Base-by-base conservation (phyloP, 176 grass and related monocot genomes). In the Oryza punctata region DNA sequence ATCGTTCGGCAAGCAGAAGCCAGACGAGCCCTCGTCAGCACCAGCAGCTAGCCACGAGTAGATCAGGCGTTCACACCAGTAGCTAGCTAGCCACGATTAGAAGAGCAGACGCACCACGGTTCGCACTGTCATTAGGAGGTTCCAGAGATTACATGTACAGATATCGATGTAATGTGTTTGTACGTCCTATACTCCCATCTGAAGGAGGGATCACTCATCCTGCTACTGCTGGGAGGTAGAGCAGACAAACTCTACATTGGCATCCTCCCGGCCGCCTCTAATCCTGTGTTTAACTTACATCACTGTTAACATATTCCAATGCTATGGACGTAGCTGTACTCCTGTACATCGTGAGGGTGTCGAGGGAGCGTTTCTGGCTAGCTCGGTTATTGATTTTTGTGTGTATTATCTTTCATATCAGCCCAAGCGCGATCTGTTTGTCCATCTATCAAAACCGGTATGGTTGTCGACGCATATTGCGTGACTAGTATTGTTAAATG, bases 1-100 rank as follows among this genome's bases (percentile, higher is more conserved):
- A 77, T 89, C 91, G 3, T 90, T 95, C 25, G 69, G 72, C 76
- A 75, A 65, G 60, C 29, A 41, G 25, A 93, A 90, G 79, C 10
- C 43, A 8, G 91, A 87, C 12, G 91, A 91, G 41, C 41, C 75
- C 67, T 65, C 80, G 43, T 50, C 77, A 4, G 52, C 47, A 32
- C 70, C 40, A 40, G 49, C 75, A 67, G 49, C 57, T 25, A 84
- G 70, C 46, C 87, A 57, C n/a, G 52, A 68, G 10, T 87, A 89
- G 70, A 69, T 1, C 38, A 54, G 1, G 2, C 10, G 7, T 10
- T 10, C 16, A 8, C 47, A 16, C 47, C 4, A 50, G 12, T 15
- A 50, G 5, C 47, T 18, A 50, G 35, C n/a, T 37, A 25, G 37
- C 5, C 33, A 35, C 37, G 41, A 40, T 40, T 40, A 46, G 12